phyloP scores from a whole-genome alignment of 83 land plant genomes.

The Diphasiastrum complanatum region DNA sequence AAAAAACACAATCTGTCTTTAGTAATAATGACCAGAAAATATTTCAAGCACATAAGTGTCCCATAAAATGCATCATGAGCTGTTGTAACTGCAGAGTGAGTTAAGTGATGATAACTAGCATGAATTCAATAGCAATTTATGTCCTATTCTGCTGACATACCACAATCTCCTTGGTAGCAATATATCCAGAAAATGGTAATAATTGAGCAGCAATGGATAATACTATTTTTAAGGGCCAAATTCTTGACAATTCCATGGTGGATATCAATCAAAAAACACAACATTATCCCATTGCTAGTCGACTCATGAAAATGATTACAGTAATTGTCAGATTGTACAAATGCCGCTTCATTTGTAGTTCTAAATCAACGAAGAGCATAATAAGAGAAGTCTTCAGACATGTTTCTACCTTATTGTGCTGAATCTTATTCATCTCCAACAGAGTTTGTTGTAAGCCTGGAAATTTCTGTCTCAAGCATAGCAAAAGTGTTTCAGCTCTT shows the following conservation, averaged over 20 bases:
- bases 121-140: too few species aligned
- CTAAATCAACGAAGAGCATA: neutral
- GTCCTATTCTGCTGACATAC: too few species aligned
- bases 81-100: too few species aligned
- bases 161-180: too few species aligned
- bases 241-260: too few species aligned
- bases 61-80: neutral
- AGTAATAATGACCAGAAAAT: neutral
- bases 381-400: neutral
- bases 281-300: too few species aligned
- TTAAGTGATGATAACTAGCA: too few species aligned
- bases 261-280: too few species aligned
- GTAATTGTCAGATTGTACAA: neutral
- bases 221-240: too few species aligned
- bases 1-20: neutral
- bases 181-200: too few species aligned
- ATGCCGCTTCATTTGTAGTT: neutral
- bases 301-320: too few species aligned
- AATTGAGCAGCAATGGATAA: too few species aligned
- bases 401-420: conserved; percentile 21
- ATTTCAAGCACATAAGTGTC: neutral
- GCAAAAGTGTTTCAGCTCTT: conserved; percentile 28
- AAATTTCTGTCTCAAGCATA: conserved; percentile 21
- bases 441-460: conserved; percentile 31
- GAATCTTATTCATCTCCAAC: conserved; percentile 30